phyloP scores from a whole-genome alignment of 495 filamentous ascomycete species.

The Clavariopsis aquatica region DNA sequence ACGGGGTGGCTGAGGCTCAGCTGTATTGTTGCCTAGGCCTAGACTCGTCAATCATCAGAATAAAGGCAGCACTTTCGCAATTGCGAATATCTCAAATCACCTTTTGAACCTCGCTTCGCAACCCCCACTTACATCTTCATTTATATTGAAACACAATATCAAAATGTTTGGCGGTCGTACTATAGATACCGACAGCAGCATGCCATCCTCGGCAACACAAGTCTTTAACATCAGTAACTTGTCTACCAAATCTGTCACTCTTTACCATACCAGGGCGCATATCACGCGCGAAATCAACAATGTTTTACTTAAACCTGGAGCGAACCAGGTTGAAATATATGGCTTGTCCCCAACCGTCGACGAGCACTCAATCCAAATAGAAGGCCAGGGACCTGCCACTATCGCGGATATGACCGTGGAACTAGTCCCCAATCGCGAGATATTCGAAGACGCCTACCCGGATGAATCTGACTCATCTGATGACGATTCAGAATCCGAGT shows the following conservation, averaged over 20 bases:
- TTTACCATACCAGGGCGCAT: constrained; percentile 63
- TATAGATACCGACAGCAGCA: not conserved
- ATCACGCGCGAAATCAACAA: constrained; percentile 64
- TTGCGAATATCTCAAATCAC: not conserved
- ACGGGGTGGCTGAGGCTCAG: constrained; percentile 5
- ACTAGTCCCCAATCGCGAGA: constrained; percentile 59
- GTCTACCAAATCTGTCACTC: constrained; percentile 59
- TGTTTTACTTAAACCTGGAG: constrained; percentile 59
- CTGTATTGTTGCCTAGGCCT: not conserved
- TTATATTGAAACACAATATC: not conserved
- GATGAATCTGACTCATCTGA: constrained; percentile 49
- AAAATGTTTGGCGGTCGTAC: constrained; percentile 17
- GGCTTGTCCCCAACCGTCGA: constrained; percentile 67
- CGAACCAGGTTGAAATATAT: constrained; percentile 64
- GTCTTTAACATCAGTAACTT: constrained; percentile 54
- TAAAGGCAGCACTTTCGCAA: not conserved
- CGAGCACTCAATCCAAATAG: constrained; percentile 69
- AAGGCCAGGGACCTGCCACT: constrained; percentile 62
- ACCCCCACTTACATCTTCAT: not conserved
- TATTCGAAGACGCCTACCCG: constrained; percentile 59
- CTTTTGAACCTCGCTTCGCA: not conserved
- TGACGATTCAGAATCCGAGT: constrained; percentile 45
- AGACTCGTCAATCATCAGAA: not conserved
- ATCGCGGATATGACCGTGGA: constrained; percentile 69
- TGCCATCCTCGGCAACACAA: constrained; percentile 22